Percentiles rank a stretch among this genome's conserved stretches.
These are phyloP conservation scores for Picea mariana DNA, from an alignment of 83 land plant genomes.

Conservation along the genomic window DNA sequence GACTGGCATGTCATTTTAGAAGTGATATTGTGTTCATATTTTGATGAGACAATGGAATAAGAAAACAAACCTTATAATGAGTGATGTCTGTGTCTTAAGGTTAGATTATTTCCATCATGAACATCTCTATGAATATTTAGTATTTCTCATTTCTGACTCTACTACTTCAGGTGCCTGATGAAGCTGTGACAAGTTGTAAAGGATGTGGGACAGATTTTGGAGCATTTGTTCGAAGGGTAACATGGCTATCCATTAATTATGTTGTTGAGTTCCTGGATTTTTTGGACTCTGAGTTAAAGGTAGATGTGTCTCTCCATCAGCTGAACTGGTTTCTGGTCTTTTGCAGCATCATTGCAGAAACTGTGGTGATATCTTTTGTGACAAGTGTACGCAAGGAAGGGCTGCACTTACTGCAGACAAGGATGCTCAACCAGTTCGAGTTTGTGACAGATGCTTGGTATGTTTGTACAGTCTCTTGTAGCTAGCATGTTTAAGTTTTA, in stretches of 20 bases:
- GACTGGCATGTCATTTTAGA: neutral
- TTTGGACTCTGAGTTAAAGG: neutral
- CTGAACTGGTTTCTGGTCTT: too few relatives aligned
- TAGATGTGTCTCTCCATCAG: too few relatives aligned
- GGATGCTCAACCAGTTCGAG: constrained; percentile 89
- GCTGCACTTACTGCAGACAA: constrained; percentile 84
- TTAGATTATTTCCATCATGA: neutral
- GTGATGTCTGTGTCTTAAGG: neutral
- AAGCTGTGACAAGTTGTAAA: constrained; percentile 88
- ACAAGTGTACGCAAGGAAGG: too few relatives aligned
- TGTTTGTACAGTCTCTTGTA: constrained; percentile 3
- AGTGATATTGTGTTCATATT: neutral
- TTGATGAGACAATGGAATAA: neutral
- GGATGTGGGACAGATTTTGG: constrained; percentile 85
- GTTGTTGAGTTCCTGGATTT: too few relatives aligned
- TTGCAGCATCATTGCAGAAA: too few relatives aligned
- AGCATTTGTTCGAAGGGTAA: constrained; percentile 86
- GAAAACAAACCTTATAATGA: neutral
- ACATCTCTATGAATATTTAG: neutral
- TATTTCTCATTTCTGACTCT: constrained; percentile 3
- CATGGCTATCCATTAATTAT: too few relatives aligned
- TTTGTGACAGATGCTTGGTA: constrained; percentile 98
- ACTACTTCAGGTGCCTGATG: constrained; percentile 89
- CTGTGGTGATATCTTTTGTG: too few relatives aligned
- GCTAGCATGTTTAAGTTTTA: neutral